These are phyloP conservation scores for Iodosphaeria phyllophila DNA, from an alignment of 2,329 filamentous ascomycete species.

Conservation along the genomic window DNA sequence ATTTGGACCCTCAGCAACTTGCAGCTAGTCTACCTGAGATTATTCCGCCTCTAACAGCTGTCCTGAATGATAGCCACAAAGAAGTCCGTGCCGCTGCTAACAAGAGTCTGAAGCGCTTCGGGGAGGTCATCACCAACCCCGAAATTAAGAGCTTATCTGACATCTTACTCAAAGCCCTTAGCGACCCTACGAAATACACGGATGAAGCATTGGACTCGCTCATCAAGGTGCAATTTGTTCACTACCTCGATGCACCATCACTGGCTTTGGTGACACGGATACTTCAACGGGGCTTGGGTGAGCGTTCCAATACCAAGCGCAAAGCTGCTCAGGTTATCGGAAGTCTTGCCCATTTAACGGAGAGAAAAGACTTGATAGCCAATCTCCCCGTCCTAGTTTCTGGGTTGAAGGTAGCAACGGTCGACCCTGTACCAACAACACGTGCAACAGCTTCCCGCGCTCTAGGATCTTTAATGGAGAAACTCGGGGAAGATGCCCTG, in stretches of 20 bases:
- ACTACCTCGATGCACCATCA: constrained; percentile 95
- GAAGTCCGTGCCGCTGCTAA: constrained; percentile 87
- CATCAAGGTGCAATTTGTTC: constrained; percentile 96
- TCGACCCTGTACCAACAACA: constrained; percentile 92
- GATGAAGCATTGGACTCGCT: constrained; percentile 84
- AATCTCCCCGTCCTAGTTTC: constrained; percentile 86
- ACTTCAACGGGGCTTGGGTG: constrained; percentile 75
- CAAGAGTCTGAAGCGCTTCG: constrained; percentile 89
- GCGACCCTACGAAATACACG: constrained; percentile 92
- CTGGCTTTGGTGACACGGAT: constrained; percentile 90
- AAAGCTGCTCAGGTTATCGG: constrained; percentile 97
- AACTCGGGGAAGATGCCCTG: constrained; percentile 88
- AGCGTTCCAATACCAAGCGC: constrained; percentile 85
- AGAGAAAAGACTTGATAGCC: constrained; percentile 79
- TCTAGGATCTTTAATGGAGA: constrained; percentile 90
- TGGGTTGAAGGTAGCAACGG: constrained; percentile 71
- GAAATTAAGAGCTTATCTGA: constrained; percentile 88
- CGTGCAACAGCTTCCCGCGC: constrained; percentile 92
- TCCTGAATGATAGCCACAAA: constrained; percentile 95
- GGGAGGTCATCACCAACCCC: constrained; percentile 94
- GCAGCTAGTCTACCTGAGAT: constrained; percentile 87
- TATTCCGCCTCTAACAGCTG: constrained; percentile 83
- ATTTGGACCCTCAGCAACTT: constrained; percentile 87
- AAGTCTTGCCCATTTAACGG: constrained; percentile 88
- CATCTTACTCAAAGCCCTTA: constrained; percentile 86